phyloP scores from a whole-genome alignment of 805 yeast genomes.

The Metschnikowia kunwiensis region DNA sequence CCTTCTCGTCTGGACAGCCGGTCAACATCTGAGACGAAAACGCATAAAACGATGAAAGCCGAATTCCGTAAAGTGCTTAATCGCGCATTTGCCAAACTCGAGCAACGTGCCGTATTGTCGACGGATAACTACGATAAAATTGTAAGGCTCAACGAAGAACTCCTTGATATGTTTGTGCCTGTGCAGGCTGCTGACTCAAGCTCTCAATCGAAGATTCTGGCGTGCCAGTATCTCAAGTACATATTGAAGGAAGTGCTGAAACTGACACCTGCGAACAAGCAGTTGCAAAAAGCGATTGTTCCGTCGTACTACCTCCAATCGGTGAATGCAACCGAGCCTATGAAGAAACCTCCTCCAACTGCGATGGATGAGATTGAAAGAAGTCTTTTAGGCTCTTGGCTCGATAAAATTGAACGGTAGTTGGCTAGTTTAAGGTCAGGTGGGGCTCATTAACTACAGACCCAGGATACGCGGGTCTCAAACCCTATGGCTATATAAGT shows the following conservation, averaged over 20 bases:
- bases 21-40: background rate
- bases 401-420: slow-evolving; percentile 30
- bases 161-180: slow-evolving; percentile 22
- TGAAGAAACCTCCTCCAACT: slow-evolving; percentile 6
- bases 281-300: slow-evolving; percentile 32
- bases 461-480: too few relatives aligned
- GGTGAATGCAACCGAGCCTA: slow-evolving; percentile 7
- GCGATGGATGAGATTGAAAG: slow-evolving; percentile 39
- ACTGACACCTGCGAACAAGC: slow-evolving; percentile 7
- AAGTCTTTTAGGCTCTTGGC: slow-evolving; percentile 41
- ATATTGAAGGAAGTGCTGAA: slow-evolving; percentile 36
- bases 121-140: slow-evolving; percentile 32
- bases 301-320: slow-evolving; percentile 28
- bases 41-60: slow-evolving; percentile 14
- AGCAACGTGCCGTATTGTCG: slow-evolving; percentile 28
- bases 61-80: slow-evolving; percentile 21
- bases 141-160: slow-evolving; percentile 20
- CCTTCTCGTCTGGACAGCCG: slow-evolving; percentile 1
- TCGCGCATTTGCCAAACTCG: slow-evolving; percentile 27
- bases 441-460: too few relatives aligned
- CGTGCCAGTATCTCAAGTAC: slow-evolving; percentile 40
- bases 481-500: too few relatives aligned
- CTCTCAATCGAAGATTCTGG: slow-evolving; percentile 26
- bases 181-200: slow-evolving; percentile 20
- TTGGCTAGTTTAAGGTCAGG: too few relatives aligned